Base-by-base conservation (phyloP, 768 basidiomycete genomes). In the Trametes elegans region DNA sequence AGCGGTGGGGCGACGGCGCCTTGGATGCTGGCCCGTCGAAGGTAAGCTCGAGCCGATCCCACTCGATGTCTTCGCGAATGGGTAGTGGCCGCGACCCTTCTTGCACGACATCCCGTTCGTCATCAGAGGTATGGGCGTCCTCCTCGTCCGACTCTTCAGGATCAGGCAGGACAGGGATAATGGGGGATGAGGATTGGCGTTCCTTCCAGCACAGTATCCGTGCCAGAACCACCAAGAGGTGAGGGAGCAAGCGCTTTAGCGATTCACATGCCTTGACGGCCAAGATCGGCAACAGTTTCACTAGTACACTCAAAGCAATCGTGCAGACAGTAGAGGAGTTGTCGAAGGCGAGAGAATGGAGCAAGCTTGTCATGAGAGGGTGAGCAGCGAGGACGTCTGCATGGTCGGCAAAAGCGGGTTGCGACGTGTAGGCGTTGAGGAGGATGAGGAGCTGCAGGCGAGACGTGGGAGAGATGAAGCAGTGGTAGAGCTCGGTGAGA, bases 171-270 rank as follows among this genome's bases (percentile, higher is more conserved):
- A 55, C 49, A 2, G 39, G 61, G n/a, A 49, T 54, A 24, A 42
- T 53, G 1, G 55, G 23, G 62, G 62, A 45, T 11, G 72, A 66
- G 6, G 75, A 68, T 18, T 74, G 71, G 48, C 78, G 69, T 52
- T 82, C 81, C 58, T 83, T 83, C 90, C 91, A 93, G 66, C 86
- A 89, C 58, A 92, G 73, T 16, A 84, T 76, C 49, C 88, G 76
- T 0, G 87, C 86, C 8, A 92, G 76, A 41, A 90, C 78, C 11
- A 77, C 81, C 35, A 91, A 74, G 5, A 92, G 72, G 43, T 71
- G 76, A 3, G 90, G 89, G 6, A 93, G 77, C 43, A 84, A 72
- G 31, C 64, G 60, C 61, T 81, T 84, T 52, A 93, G 74, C 7
- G 75, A 71, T 9, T 78, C 70, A 40, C 73, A 78, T 9, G 86